Evolutionary conservation across 306 rosid species (phyloP).

Genomic region (Lathyrus tuberosus): DNA sequence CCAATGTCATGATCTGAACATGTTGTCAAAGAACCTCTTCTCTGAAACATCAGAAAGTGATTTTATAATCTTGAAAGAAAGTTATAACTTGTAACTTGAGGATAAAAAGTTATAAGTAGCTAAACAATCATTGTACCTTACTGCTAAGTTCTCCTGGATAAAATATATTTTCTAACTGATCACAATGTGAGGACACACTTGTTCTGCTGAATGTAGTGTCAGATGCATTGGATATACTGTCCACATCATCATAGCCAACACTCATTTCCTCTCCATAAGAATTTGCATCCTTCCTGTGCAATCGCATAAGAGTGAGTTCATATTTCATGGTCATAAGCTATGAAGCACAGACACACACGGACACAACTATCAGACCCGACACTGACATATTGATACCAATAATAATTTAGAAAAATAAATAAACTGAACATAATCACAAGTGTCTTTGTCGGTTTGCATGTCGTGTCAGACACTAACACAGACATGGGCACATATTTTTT

Average conservation of each 20-base stretch:
- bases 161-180: constrained; percentile 36
- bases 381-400: too few species aligned
- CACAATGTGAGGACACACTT: constrained; percentile 32
- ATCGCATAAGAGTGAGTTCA: constrained; percentile 30
- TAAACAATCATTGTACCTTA: constrained; percentile 36
- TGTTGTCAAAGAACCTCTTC: constrained; percentile 33
- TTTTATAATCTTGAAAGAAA: background rate
- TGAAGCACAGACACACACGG: too few species aligned
- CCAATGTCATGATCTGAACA: constrained; percentile 35
- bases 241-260: constrained; percentile 49
- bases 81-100: background rate
- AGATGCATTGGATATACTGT: constrained; percentile 48
- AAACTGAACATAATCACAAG: too few species aligned
- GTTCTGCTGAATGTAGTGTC: constrained; percentile 46
- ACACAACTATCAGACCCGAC: too few species aligned
- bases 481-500: too few species aligned
- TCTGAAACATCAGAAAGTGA: constrained; percentile 39
- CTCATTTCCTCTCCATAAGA: constrained; percentile 55
- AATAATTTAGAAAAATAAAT: too few species aligned
- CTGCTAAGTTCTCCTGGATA: constrained; percentile 38
- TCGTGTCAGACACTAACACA: too few species aligned
- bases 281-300: constrained; percentile 30
- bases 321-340: background rate
- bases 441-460: too few species aligned
- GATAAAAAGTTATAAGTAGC: background rate